A percentile compares a stretch with the other conserved stretches of the same genome.
Evolutionary conservation across 306 rosid species (phyloP).

Genomic region (Hylodesmum podocarpum): DNA sequence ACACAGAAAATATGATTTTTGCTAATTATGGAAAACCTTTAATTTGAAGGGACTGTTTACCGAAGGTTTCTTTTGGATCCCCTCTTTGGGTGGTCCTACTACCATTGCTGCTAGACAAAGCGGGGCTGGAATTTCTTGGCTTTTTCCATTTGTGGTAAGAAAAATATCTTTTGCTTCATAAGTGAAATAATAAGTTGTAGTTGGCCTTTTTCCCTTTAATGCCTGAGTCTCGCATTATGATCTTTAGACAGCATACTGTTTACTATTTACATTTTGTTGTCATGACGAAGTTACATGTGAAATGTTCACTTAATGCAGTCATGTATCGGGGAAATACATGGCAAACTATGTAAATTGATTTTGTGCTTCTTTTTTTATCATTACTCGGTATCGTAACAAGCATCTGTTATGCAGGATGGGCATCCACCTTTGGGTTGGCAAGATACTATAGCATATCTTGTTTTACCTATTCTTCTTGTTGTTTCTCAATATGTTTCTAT

Average conservation of each 20-base stretch:
- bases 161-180: conserved; percentile 16
- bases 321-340: conserved; percentile 4
- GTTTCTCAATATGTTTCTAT: conserved; percentile 82
- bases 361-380: conserved; percentile 17
- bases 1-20: background rate
- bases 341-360: background rate
- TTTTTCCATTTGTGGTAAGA: conserved; percentile 94
- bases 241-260: background rate
- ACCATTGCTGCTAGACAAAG: conserved; percentile 95
- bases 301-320: background rate
- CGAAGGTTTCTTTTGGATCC: conserved; percentile 99
- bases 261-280: background rate
- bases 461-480: conserved; percentile 90
- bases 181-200: conserved; percentile 23
- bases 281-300: background rate
- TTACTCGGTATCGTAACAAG: conserved; percentile 8
- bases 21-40: conserved; percentile 39
- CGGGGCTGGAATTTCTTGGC: conserved; percentile 96
- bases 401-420: conserved; percentile 72
- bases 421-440: conserved; percentile 99
- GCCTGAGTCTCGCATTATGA: background rate
- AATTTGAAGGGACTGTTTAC: conserved; percentile 82
- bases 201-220: background rate
- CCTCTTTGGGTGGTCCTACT: conserved; percentile 98
- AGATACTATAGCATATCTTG: conserved; percentile 90